These are phyloP conservation scores for Pontederia paniculata DNA, from an alignment of 176 grass and related monocot species.

Conservation along the genomic window DNA sequence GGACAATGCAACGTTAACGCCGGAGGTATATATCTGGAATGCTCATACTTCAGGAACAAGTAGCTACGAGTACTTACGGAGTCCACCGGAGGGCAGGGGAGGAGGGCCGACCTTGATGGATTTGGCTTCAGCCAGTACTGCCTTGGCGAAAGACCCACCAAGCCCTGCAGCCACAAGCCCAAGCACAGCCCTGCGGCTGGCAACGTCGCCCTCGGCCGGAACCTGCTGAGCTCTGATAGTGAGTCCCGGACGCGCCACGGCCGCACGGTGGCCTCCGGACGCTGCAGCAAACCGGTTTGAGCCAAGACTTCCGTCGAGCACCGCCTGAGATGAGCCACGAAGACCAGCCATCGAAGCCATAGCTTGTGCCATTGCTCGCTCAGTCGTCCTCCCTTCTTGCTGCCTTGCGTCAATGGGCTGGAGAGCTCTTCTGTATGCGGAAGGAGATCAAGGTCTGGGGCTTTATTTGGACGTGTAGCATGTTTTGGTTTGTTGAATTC, in stretches of 20 bases:
- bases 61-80: conserved; percentile 65
- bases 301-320: conserved; percentile 27
- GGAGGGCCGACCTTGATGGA: conserved; percentile 28
- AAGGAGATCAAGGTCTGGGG: too few species aligned
- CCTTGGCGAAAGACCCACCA: conserved; percentile 43
- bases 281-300: conserved; percentile 1
- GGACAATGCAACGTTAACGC: neutral
- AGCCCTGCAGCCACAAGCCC: conserved; percentile 61
- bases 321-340: conserved; percentile 36
- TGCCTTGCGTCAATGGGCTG: too few species aligned
- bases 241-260: conserved; percentile 20
- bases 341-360: conserved; percentile 96
- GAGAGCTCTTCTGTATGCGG: too few species aligned
- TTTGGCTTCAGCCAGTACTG: conserved; percentile 25
- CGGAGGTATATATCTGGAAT: too few species aligned
- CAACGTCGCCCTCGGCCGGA: conserved; percentile 27
- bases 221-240: conserved; percentile 35
- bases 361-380: conserved; percentile 56
- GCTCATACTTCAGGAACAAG: too few species aligned
- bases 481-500: too few species aligned
- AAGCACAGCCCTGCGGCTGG: conserved; percentile 51
- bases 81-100: conserved; percentile 57
- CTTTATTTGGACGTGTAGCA: too few species aligned
- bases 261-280: neutral
- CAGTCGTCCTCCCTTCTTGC: neutral